A percentile compares a stretch with the other conserved stretches of the same genome.
phyloP scores from a whole-genome alignment of 1,284 basidiomycete genomes.

The Malassezia japonica region DNA sequence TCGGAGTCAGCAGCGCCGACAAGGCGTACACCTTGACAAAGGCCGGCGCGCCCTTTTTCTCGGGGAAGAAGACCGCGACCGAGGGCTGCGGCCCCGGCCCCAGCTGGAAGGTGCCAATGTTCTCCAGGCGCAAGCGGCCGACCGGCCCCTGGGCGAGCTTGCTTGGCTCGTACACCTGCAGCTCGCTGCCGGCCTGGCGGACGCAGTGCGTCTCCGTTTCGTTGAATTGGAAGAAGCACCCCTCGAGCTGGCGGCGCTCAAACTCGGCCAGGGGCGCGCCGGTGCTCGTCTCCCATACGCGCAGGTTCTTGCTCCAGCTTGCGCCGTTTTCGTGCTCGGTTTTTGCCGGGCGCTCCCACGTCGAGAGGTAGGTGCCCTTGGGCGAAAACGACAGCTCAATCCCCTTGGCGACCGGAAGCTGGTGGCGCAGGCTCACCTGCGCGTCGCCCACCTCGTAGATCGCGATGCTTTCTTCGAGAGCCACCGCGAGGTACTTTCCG shows the following conservation, averaged over 20 bases:
- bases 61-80: conserved; percentile 78
- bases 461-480: conserved; percentile 64
- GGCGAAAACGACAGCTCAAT: conserved; percentile 84
- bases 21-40: conserved; percentile 70
- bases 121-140: conserved; percentile 72
- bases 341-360: conserved; percentile 77
- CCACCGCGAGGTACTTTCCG: conserved; percentile 76
- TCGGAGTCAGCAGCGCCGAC: conserved; percentile 56
- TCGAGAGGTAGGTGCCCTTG: conserved; percentile 78
- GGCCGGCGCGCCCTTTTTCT: conserved; percentile 94
- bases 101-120: conserved; percentile 63
- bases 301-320: conserved; percentile 60
- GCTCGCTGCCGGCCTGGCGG: conserved; percentile 69
- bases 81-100: conserved; percentile 74
- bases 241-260: conserved; percentile 53
- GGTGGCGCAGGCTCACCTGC: conserved; percentile 26
- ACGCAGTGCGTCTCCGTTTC: conserved; percentile 80
- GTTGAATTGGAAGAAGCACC: conserved; percentile 65
- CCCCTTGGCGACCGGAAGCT: conserved; percentile 57
- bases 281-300: conserved; percentile 69
- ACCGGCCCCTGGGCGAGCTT: conserved; percentile 64
- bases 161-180: conserved; percentile 74
- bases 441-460: conserved; percentile 56
- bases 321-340: conserved; percentile 65
- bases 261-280: conserved; percentile 72